Percentiles rank a stretch among this genome's conserved stretches.
phyloP scores from a whole-genome alignment of 129 eudicot species.

The Saussurea involucrata region DNA sequence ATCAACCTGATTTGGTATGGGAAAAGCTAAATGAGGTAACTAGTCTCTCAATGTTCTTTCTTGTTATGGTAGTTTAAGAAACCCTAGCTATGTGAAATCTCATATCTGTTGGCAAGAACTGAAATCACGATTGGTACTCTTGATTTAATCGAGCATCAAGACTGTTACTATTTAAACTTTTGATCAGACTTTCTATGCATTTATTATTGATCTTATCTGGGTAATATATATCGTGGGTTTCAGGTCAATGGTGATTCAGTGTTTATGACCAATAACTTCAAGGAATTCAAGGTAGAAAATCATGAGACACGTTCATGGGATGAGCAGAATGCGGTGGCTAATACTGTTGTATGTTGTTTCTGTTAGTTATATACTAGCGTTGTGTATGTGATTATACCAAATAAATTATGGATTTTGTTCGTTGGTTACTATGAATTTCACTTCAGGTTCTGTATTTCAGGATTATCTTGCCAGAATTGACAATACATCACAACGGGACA shows the following conservation, averaged over 20 bases:
- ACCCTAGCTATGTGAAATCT: neutral
- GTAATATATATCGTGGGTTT: slow-evolving; percentile 2
- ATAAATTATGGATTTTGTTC: too few relatives aligned
- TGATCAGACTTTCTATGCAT: too few relatives aligned
- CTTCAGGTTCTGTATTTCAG: too few relatives aligned
- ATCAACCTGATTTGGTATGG: slow-evolving; percentile 90
- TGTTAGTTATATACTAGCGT: slow-evolving; percentile 4
- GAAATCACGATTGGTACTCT: neutral
- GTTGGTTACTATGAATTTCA: too few relatives aligned
- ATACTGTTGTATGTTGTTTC: slow-evolving; percentile 68
- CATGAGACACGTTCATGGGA: slow-evolving; percentile 63
- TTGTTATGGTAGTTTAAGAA: neutral
- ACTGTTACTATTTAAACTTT: too few relatives aligned
- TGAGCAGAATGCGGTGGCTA: slow-evolving; percentile 59
- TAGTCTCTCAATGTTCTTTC: neutral
- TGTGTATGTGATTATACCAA: too few relatives aligned
- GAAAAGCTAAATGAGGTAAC: slow-evolving; percentile 90
- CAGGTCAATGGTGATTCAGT: slow-evolving; percentile 88
- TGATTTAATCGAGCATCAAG: neutral
- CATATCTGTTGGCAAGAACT: neutral
- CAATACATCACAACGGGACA: too few relatives aligned
- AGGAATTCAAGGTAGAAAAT: slow-evolving; percentile 71
- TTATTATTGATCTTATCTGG: neutral
- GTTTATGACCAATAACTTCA: slow-evolving; percentile 58
- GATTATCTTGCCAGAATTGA: too few relatives aligned